phyloP scores from a whole-genome alignment of 805 yeast species.

The Starmerella gropengiesseri region DNA sequence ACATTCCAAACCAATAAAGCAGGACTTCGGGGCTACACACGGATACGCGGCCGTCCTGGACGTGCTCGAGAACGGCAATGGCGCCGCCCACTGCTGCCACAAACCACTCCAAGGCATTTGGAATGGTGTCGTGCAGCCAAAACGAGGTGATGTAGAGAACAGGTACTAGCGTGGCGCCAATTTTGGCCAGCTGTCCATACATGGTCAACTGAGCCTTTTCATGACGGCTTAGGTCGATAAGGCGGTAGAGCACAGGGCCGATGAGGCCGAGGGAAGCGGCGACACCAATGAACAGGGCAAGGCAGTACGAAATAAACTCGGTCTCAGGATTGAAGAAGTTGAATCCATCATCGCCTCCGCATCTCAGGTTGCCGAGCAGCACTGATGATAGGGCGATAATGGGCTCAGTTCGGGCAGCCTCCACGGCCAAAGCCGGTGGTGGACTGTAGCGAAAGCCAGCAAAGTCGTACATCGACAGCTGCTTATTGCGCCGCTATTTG shows the following conservation, averaged over 20 bases:
- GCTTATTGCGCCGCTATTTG: no score
- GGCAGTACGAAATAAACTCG: conserved; percentile 21
- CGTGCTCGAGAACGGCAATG: conserved; percentile 14
- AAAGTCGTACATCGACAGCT: not conserved
- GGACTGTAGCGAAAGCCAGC: not conserved
- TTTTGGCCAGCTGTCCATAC: conserved; percentile 19
- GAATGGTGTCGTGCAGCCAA: conserved; percentile 1
- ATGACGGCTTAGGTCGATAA: conserved; percentile 13
- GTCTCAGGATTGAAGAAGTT: conserved; percentile 21
- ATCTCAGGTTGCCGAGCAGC: conserved; percentile 11
- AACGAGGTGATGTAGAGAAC: conserved; percentile 12
- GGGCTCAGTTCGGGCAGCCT: conserved; percentile 2
- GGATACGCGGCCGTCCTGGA: conserved; percentile 25
- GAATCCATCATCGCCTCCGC: conserved; percentile 12
- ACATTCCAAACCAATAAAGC: conserved; percentile 21
- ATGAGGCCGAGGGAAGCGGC: conserved; percentile 9
- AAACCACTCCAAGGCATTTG: conserved; percentile 14
- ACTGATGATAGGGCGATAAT: conserved; percentile 5
- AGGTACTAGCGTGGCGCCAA: conserved; percentile 16
- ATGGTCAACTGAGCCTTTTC: conserved; percentile 15
- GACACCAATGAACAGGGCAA: conserved; percentile 16
- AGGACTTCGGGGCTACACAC: conserved; percentile 22
- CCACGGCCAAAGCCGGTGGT: not conserved
- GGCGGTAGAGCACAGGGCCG: conserved; percentile 15
- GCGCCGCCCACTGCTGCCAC: conserved; percentile 9